Percentiles rank a stretch among this genome's conserved stretches.
phyloP scores from a whole-genome alignment of 2,329 filamentous ascomycete species.

The Aspergillus uvarum region DNA sequence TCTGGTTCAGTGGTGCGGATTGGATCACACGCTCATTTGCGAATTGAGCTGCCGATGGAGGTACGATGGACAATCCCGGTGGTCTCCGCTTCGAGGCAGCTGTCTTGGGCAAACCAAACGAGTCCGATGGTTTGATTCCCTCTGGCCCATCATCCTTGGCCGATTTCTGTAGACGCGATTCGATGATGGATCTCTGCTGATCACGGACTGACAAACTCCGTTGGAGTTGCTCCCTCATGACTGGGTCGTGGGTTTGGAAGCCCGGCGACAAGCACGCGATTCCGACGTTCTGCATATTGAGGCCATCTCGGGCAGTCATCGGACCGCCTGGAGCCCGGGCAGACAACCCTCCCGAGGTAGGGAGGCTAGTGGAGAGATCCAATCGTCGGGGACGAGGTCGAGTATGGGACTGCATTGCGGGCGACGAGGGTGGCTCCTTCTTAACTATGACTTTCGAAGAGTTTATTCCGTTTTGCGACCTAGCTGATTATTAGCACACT shows the following conservation, averaged over 20 bases:
- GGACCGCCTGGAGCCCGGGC: constrained; percentile 67
- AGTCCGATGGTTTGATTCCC: constrained; percentile 55
- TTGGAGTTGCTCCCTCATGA: constrained; percentile 93
- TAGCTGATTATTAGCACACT: constrained; percentile 19
- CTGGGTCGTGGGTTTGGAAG: constrained; percentile 93
- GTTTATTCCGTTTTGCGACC: constrained; percentile 48
- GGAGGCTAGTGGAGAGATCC: constrained; percentile 46
- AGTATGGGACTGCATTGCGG: constrained; percentile 67
- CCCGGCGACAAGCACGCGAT: constrained; percentile 92
- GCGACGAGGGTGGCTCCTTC: constrained; percentile 85
- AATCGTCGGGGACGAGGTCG: constrained; percentile 48
- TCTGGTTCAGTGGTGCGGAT: constrained; percentile 90
- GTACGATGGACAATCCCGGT: constrained; percentile 90
- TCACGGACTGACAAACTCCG: constrained; percentile 90
- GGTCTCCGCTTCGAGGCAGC: constrained; percentile 55
- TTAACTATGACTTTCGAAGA: constrained; percentile 87
- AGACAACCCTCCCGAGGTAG: constrained; percentile 51
- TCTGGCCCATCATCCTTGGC: constrained; percentile 72
- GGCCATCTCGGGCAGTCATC: constrained; percentile 73
- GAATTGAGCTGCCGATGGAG: constrained; percentile 87
- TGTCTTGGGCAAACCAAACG: constrained; percentile 40
- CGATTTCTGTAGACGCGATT: constrained; percentile 83
- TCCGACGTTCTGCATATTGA: constrained; percentile 88
- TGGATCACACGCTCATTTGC: constrained; percentile 94
- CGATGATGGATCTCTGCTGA: constrained; percentile 92